Percentiles rank a stretch among this genome's conserved stretches.
Conservation (phyloP, 768 basidiomycete genomes). For the Pisolithus sp. region DNA sequence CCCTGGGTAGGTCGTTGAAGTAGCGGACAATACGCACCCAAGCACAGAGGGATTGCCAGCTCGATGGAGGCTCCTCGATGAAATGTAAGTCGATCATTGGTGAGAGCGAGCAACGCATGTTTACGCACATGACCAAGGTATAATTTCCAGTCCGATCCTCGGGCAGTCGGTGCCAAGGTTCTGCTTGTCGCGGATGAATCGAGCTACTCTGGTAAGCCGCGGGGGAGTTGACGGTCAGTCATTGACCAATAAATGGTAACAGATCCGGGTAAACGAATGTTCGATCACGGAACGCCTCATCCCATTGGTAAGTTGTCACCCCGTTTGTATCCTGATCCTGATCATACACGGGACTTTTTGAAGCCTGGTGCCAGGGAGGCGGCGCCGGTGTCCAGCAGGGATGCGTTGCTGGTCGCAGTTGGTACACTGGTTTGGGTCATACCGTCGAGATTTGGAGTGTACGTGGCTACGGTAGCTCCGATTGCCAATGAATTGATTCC, state of each 20-base stretch:
- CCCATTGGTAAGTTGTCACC: conserved; percentile 51
- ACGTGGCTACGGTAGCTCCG: conserved; percentile 11
- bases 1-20: conserved; percentile 45
- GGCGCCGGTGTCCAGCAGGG: conserved; percentile 56
- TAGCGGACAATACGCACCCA: conserved; percentile 53
- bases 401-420: conserved; percentile 61
- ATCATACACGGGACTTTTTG: conserved; percentile 1
- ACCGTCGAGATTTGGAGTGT: conserved; percentile 74
- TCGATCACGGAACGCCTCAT: conserved; percentile 67
- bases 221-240: background rate
- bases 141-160: conserved; percentile 68
- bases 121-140: conserved; percentile 38
- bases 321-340: background rate
- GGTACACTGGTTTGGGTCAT: conserved; percentile 81
- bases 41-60: conserved; percentile 50
- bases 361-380: conserved; percentile 81
- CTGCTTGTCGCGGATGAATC: conserved; percentile 61
- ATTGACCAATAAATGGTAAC: background rate
- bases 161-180: conserved; percentile 53
- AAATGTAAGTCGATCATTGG: conserved; percentile 40
- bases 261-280: conserved; percentile 34
- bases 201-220: conserved; percentile 48
- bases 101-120: background rate
- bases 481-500: background rate
- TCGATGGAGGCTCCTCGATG: conserved; percentile 49